phyloP scores from a whole-genome alignment of 495 filamentous ascomycete genomes.

The Clavariopsis aquatica region DNA sequence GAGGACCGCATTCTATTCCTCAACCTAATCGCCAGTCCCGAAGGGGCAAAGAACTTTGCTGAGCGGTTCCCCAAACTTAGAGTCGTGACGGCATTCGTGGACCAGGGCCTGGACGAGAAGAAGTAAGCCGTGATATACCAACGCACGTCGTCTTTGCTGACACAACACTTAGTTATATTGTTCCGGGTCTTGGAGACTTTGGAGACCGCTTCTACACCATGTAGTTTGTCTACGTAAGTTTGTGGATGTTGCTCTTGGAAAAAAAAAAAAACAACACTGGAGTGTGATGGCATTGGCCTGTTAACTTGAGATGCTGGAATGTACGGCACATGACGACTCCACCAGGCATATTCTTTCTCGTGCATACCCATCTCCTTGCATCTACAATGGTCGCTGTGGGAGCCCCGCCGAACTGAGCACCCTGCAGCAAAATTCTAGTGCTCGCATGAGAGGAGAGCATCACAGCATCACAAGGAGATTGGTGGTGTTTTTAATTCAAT shows the following conservation, averaged over 20 bases:
- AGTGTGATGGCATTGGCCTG: background rate
- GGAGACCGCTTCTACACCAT: slow-evolving; percentile 96
- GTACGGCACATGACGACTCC: background rate
- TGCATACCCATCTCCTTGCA: background rate
- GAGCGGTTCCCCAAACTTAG: slow-evolving; percentile 87
- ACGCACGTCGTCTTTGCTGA: background rate
- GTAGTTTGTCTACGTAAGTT: slow-evolving; percentile 45
- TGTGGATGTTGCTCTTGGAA: background rate
- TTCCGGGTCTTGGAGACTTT: slow-evolving; percentile 94
- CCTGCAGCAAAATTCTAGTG: too few species aligned
- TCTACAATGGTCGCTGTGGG: background rate
- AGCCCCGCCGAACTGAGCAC: background rate
- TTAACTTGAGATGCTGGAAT: background rate
- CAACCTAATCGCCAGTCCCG: slow-evolving; percentile 92
- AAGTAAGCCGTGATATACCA: slow-evolving; percentile 64
- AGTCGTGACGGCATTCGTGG: slow-evolving; percentile 95
- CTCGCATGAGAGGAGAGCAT: background rate
- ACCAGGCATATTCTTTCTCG: background rate
- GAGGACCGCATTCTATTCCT: slow-evolving; percentile 94
- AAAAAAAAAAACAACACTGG: background rate
- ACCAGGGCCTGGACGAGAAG: slow-evolving; percentile 92
- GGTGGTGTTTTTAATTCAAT: background rate
- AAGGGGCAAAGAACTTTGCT: slow-evolving; percentile 87
- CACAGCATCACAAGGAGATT: background rate
- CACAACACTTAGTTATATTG: slow-evolving; percentile 72